Evolutionary conservation across 2,329 filamentous ascomycete genomes (phyloP).

Genomic region (Bipolaris bicolor): DNA sequence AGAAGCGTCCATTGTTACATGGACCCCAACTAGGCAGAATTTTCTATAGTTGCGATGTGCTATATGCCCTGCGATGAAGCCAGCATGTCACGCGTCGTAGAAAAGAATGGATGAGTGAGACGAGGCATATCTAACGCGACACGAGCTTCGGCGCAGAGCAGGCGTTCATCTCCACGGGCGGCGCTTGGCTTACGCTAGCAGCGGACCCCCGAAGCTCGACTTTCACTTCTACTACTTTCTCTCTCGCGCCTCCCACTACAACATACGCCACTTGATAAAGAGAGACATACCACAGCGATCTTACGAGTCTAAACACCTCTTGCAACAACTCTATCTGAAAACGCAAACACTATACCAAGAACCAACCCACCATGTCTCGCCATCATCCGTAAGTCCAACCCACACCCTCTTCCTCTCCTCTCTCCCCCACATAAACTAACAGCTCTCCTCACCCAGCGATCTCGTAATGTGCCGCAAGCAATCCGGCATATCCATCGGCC

Average conservation of each 20-base stretch:
- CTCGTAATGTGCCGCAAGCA: slow-evolving; percentile 99
- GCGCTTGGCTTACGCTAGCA: slow-evolving; percentile 15
- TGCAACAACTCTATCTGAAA: background rate
- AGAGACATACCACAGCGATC: background rate
- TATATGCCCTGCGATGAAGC: background rate
- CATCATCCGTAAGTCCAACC: slow-evolving; percentile 78
- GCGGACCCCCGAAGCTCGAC: slow-evolving; percentile 18
- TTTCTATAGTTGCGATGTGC: background rate
- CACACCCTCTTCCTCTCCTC: slow-evolving; percentile 10
- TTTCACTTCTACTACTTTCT: slow-evolving; percentile 12
- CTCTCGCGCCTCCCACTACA: slow-evolving; percentile 21
- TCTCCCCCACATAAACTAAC: background rate
- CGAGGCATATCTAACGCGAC: slow-evolving; percentile 12
- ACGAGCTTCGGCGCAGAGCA: slow-evolving; percentile 38
- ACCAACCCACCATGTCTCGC: slow-evolving; percentile 72
- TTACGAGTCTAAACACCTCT: background rate
- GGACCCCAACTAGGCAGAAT: background rate
- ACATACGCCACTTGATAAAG: background rate
- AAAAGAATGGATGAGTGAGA: slow-evolving; percentile 1
- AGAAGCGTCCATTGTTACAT: slow-evolving; percentile 44
- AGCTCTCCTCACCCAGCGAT: slow-evolving; percentile 63
- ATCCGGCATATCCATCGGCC: slow-evolving; percentile 94
- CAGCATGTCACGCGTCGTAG: slow-evolving; percentile 1
- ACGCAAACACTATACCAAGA: background rate
- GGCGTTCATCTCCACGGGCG: slow-evolving; percentile 15